These are phyloP conservation scores for Ambrosia hybrid DNA, from an alignment of 140 eudicot species.

Conservation along the genomic window DNA sequence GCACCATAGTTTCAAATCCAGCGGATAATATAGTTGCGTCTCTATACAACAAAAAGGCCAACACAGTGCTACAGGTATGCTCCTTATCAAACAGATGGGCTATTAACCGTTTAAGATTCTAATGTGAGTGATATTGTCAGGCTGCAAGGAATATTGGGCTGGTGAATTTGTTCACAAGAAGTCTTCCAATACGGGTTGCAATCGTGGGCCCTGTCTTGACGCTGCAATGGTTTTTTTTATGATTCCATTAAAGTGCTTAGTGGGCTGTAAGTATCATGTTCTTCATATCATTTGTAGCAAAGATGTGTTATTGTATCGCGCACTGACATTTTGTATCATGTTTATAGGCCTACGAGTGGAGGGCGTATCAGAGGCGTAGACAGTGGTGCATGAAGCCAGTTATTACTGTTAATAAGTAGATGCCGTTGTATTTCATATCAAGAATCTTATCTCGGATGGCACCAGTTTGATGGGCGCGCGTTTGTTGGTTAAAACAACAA, in stretches of 20 bases:
- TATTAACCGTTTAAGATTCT: neutral
- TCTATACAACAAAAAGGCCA: conserved; percentile 75
- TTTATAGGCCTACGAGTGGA: conserved; percentile 68
- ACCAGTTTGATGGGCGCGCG: conserved; percentile 18
- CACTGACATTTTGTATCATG: conserved; percentile 13
- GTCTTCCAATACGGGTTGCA: conserved; percentile 82
- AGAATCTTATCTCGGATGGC: conserved; percentile 5
- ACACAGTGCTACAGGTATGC: conserved; percentile 52
- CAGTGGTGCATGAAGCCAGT: conserved; percentile 25
- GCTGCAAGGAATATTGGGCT: conserved; percentile 77
- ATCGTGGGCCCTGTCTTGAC: conserved; percentile 91
- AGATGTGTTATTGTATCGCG: too few species aligned
- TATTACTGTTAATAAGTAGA: conserved; percentile 10
- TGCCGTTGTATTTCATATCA: neutral
- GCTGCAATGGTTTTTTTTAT: conserved; percentile 87
- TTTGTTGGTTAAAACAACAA: neutral
- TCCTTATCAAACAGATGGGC: neutral
- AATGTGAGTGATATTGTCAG: conserved; percentile 30
- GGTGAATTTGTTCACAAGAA: conserved; percentile 77
- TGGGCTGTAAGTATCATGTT: conserved; percentile 72
- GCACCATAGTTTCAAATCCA: conserved; percentile 82
- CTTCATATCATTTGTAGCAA: neutral
- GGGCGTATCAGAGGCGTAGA: conserved; percentile 48
- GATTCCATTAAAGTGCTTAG: conserved; percentile 84
- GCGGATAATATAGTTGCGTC: conserved; percentile 88